phyloP scores from a whole-genome alignment of 768 basidiomycete genomes.

The Mycena rosella region DNA sequence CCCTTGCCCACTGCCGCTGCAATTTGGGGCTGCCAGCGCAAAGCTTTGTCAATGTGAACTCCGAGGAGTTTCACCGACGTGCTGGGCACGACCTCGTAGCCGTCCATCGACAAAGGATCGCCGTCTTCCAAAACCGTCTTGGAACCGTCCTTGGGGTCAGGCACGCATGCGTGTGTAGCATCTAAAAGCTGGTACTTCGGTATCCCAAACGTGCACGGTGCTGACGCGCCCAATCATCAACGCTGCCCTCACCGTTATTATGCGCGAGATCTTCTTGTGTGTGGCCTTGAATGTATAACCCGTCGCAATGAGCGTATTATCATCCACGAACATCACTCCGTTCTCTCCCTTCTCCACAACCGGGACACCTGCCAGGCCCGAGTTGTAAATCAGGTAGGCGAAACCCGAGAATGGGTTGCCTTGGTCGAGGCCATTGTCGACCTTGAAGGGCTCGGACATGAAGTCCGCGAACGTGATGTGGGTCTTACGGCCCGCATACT shows the following conservation, averaged over 20 bases:
- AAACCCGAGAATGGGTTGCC: constrained; percentile 40
- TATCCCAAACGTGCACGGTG: constrained; percentile 44
- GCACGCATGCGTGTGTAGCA: neutral
- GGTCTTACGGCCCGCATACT: constrained; percentile 21
- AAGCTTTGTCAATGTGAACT: constrained; percentile 45
- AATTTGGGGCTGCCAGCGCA: constrained; percentile 43
- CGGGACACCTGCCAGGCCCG: constrained; percentile 25
- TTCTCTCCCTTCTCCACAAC: neutral
- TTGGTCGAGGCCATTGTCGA: constrained; percentile 40
- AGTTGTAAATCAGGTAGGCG: constrained; percentile 41
- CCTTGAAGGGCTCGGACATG: constrained; percentile 26
- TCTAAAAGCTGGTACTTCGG: constrained; percentile 40
- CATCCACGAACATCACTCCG: constrained; percentile 36
- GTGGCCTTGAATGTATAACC: too few relatives aligned
- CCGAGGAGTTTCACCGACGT: constrained; percentile 45
- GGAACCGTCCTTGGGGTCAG: too few relatives aligned
- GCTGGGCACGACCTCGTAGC: constrained; percentile 34
- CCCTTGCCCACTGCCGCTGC: constrained; percentile 36
- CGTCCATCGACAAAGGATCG: neutral
- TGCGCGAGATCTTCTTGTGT: constrained; percentile 21
- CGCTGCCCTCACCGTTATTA: constrained; percentile 38
- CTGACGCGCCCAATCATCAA: constrained; percentile 41
- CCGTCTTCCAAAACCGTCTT: neutral
- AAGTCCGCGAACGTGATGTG: constrained; percentile 37
- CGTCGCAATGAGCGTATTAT: constrained; percentile 33